Base-by-base conservation (phyloP, 2,329 filamentous ascomycete genomes). In the Aspergillus fructus region DNA sequence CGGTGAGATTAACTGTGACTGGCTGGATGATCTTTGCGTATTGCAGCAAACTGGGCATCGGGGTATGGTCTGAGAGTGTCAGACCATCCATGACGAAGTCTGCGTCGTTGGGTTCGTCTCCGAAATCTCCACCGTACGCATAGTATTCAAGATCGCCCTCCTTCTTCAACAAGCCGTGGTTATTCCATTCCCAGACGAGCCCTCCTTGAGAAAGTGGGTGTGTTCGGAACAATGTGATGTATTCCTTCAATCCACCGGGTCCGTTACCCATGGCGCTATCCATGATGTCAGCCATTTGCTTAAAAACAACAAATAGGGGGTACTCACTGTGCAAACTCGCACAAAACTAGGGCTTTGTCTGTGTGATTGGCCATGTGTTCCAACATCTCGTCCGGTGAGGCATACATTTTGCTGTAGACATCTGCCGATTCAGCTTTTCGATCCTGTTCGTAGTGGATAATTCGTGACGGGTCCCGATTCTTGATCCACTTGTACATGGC, bases 381-480 rank as follows among this genome's bases (percentile, higher is more conserved):
- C 54, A 84, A 71, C 13, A 88, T 77, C 0, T 79, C 73, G 1
- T 83, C 76, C 11, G 87, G 72, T 0, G 78, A 73, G 0, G 84
- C 80, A 60, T 89, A 89, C 87, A 89, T 89, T 66, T 84, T 83
- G 13, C 82, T 86, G 68, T 81, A 87, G 80, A 89, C 85, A 63
- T 90, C 86, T n/a, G 85, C 81, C 0, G 81, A 81, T 55, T 81
- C 73, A 1, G 85, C 86, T 17, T 85, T 70, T 2, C 76, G 73
- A 55, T 89, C 87, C 2, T 83, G 85, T 67, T 89, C 87, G 65
- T 89, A 89, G 68, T 90, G 87, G 0, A 89, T 76, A 0, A 83
- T 78, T 5, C 87, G 77, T 1, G 79, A 80, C 0, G 81, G 78
- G 62, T 90, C 87, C 15, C 80, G 74, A 1, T 74, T 59, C 59